These are phyloP conservation scores for Boehmeria nivea DNA, from an alignment of 306 rosid species.

Conservation along the genomic window DNA sequence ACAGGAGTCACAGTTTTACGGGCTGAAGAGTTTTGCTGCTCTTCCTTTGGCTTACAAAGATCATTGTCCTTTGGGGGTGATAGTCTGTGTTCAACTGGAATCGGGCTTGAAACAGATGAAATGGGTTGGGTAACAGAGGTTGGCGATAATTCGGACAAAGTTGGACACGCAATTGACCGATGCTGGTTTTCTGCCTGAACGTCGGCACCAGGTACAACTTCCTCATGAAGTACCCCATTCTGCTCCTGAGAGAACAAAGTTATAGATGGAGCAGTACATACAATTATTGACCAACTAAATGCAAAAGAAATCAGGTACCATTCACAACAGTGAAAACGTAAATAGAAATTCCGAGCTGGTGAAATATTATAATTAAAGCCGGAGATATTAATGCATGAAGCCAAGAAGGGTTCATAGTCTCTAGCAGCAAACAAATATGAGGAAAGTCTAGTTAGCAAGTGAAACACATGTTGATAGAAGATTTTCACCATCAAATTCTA, in stretches of 20 bases:
- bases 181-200: slow-evolving; percentile 39
- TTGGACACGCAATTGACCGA: slow-evolving; percentile 36
- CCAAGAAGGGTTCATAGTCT: too few species aligned
- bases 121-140: slow-evolving; percentile 72
- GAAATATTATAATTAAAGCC: too few species aligned
- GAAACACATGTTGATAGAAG: too few species aligned
- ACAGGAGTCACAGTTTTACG: slow-evolving; percentile 38
- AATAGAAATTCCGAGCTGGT: background rate
- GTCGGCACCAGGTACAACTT: slow-evolving; percentile 26
- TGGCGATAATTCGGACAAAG: slow-evolving; percentile 52
- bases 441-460: too few species aligned
- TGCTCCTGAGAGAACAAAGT: slow-evolving; percentile 39
- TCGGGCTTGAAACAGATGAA: slow-evolving; percentile 50
- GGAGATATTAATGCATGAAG: too few species aligned
- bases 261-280: background rate
- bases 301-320: background rate
- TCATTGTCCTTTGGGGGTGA: slow-evolving; percentile 29
- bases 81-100: slow-evolving; percentile 27
- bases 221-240: slow-evolving; percentile 32
- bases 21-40: slow-evolving; percentile 38
- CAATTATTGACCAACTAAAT: background rate
- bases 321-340: background rate
- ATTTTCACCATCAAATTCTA: background rate
- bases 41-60: slow-evolving; percentile 17
- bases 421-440: too few species aligned